phyloP scores from a whole-genome alignment of 257 asterid species.

The Solanum rostratum region DNA sequence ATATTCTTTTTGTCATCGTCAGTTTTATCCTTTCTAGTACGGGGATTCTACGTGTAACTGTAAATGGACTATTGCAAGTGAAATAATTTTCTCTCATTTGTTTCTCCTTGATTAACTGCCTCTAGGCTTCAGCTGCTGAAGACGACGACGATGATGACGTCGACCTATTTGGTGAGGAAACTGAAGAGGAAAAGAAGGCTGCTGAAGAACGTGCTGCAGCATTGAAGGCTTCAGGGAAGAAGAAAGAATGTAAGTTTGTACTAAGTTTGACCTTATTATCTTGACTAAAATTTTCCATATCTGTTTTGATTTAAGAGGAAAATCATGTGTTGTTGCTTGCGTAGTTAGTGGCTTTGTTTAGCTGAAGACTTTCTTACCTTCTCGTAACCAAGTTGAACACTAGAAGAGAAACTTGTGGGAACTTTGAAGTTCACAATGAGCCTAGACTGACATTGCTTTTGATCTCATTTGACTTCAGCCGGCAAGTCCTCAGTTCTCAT shows the following conservation, averaged over 20 bases:
- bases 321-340: too few relatives aligned
- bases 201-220: slow-evolving; percentile 92
- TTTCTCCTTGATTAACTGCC: neutral
- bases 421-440: neutral
- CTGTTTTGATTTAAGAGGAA: too few relatives aligned
- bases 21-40: neutral
- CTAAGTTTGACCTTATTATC: neutral
- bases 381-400: too few relatives aligned
- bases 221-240: slow-evolving; percentile 70
- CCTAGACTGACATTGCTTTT: neutral
- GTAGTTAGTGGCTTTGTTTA: too few relatives aligned
- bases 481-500: slow-evolving; percentile 57
- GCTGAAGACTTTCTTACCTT: too few relatives aligned
- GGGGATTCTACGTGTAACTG: neutral
- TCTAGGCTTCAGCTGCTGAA: slow-evolving; percentile 58
- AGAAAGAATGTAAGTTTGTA: slow-evolving; percentile 65
- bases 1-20: neutral
- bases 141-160: slow-evolving; percentile 68
- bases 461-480: slow-evolving; percentile 25
- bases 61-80: neutral
- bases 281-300: too few relatives aligned
- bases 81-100: neutral
- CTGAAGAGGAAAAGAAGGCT: slow-evolving; percentile 95
- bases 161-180: slow-evolving; percentile 91
- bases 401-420: neutral